Base-by-base conservation (phyloP, 164 flowering plant species). In the Warburgia ugandensis region DNA sequence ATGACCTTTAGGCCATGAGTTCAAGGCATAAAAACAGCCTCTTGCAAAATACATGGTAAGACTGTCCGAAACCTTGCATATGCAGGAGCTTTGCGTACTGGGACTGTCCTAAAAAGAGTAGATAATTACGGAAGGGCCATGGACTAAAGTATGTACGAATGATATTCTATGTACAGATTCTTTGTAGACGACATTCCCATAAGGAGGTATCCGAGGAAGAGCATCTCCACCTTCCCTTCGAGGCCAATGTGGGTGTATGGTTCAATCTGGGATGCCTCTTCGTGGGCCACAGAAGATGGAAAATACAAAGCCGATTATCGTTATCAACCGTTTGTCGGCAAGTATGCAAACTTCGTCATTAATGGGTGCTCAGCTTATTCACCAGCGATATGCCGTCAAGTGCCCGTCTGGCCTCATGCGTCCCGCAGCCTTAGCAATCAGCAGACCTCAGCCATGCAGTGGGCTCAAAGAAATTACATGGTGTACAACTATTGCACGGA, bases 271-370 rank as follows among this genome's bases (percentile, higher is more conserved):
- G 97, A 91, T 42, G 97, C 97, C 0, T 91, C 97, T 0, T 68
- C 89, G 0, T 91, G 97, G 97, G 97, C 97, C 38, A 91, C 97
- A 0, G 97, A 91, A 46, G 58, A 84, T 49, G 99, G 99, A 0
- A 92, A 79, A 67, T 88, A 88, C 86, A 88, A 79, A 51, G 94
- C 89, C 1, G 83, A 92, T 56, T 92, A 92, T 30, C 48, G 56
- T 0, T 92, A 80, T 73, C 96, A 92, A 54, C 99, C 99, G 1
- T 92, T 92, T 48, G 71, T 81, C 1, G 99, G 78, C 1, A 51
- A 54, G 41, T 92, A 80, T 67, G 70, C 80, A 17, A 72, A 73
- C 35, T 92, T 92, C 73, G 80, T 80, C 41, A 72, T 83, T 0
- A 43, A 65, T 20, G 99, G 99, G 19, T 92, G 99, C 85, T 38